phyloP scores from a whole-genome alignment of 768 basidiomycete species.

The Mrakia blollopis region DNA sequence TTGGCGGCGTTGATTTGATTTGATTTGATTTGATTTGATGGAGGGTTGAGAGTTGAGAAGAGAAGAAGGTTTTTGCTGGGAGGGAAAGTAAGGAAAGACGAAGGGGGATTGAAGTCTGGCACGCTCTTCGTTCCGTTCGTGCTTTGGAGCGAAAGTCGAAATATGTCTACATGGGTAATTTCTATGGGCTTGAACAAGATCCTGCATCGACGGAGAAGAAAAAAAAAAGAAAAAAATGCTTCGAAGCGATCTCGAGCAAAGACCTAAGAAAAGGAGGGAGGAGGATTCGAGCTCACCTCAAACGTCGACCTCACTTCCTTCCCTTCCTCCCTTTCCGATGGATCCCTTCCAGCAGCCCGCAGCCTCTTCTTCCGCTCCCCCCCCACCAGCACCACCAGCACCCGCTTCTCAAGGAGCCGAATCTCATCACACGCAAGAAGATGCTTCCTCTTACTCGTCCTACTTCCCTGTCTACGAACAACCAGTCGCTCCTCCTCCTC shows the following conservation, averaged over 20 bases:
- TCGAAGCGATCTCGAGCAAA: no score
- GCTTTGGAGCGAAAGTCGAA: no score
- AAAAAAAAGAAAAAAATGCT: no score
- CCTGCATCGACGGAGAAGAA: no score
- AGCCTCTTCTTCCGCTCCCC: not conserved
- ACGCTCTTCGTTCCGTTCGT: no score
- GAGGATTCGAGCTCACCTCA: not conserved
- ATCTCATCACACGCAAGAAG: not conserved
- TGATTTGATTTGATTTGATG: not conserved
- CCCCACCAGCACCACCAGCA: not conserved
- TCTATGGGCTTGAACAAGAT: no score
- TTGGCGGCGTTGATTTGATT: not conserved
- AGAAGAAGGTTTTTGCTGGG: no score
- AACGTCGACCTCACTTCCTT: not conserved
- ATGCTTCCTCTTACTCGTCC: slow-evolving; percentile 1
- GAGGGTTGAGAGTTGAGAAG: not conserved
- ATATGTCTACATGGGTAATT: no score
- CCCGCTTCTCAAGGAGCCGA: no score
- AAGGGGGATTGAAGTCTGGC: no score
- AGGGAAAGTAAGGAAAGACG: not conserved
- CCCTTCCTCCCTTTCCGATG: not conserved
- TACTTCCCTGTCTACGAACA: not conserved
- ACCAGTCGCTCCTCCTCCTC: not conserved
- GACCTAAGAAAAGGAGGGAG: not conserved
- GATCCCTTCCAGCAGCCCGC: not conserved